A percentile compares a stretch with the other conserved stretches of the same genome.
Conservation (phyloP, 768 basidiomycete species). For the Pleurotus platypus region DNA sequence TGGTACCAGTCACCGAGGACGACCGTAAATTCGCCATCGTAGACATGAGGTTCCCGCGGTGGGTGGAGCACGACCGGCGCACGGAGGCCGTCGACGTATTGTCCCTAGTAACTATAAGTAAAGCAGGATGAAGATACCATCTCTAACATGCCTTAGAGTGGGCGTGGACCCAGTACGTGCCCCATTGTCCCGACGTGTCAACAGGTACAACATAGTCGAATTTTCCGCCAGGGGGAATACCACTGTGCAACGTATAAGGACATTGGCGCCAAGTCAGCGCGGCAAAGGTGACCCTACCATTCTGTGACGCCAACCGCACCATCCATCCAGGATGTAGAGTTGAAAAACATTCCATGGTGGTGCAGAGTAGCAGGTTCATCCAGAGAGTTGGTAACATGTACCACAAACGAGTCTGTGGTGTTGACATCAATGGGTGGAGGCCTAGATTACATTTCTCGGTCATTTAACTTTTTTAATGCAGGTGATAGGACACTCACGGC, state of each 20-base stretch:
- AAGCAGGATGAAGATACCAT: neutral
- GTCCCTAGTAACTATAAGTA: slow-evolving; percentile 43
- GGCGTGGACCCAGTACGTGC: slow-evolving; percentile 80
- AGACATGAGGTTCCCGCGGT: slow-evolving; percentile 57
- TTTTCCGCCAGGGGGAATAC: slow-evolving; percentile 69
- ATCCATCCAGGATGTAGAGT: slow-evolving; percentile 83
- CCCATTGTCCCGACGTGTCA: slow-evolving; percentile 65
- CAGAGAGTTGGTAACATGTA: slow-evolving; percentile 76
- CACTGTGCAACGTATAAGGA: slow-evolving; percentile 36
- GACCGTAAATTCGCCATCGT: slow-evolving; percentile 90
- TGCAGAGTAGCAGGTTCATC: slow-evolving; percentile 71
- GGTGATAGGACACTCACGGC: slow-evolving; percentile 60
- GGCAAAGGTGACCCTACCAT: slow-evolving; percentile 48
- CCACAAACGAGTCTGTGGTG: slow-evolving; percentile 65
- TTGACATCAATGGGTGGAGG: slow-evolving; percentile 79
- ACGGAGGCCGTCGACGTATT: slow-evolving; percentile 93
- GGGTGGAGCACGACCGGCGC: slow-evolving; percentile 80
- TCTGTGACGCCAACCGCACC: slow-evolving; percentile 81
- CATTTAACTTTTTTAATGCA: slow-evolving; percentile 1
- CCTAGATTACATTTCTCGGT: slow-evolving; percentile 30
- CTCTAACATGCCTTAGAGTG: slow-evolving; percentile 45
- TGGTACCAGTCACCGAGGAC: slow-evolving; percentile 93
- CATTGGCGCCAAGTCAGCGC: neutral
- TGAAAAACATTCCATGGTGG: slow-evolving; percentile 96
- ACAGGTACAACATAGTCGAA: slow-evolving; percentile 77